phyloP scores from a whole-genome alignment of 2,329 filamentous ascomycete species.

The Xylariaceae sp. region DNA sequence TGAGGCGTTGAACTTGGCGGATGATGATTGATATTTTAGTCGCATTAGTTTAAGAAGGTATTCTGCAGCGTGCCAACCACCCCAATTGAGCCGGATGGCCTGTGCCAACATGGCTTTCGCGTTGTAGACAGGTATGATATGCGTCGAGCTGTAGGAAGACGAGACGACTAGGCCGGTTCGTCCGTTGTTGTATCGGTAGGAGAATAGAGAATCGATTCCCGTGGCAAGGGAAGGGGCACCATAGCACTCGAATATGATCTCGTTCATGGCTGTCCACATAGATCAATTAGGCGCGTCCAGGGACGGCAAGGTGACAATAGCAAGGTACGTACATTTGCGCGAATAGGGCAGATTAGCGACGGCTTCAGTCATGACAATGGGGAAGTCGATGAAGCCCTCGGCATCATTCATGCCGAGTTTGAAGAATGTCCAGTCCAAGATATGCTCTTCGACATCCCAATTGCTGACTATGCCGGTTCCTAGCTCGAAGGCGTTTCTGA shows the following conservation, averaged over 20 bases:
- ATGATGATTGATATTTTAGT: constrained; percentile 87
- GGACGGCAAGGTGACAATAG: neutral
- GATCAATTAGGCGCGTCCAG: constrained; percentile 11
- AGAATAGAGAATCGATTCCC: constrained; percentile 94
- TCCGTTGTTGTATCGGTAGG: constrained; percentile 87
- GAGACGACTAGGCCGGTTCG: constrained; percentile 82
- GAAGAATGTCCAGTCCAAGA: constrained; percentile 90
- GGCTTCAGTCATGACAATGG: constrained; percentile 92
- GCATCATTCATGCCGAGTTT: constrained; percentile 81
- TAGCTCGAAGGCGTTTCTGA: constrained; percentile 84
- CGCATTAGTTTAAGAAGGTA: constrained; percentile 85
- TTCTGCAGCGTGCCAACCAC: constrained; percentile 81
- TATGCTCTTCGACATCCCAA: constrained; percentile 95
- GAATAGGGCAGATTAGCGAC: constrained; percentile 88
- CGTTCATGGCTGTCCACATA: constrained; percentile 71
- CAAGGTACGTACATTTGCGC: constrained; percentile 64
- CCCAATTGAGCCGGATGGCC: constrained; percentile 89
- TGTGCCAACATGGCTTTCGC: constrained; percentile 78
- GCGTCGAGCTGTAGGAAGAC: constrained; percentile 88
- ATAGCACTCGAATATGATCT: constrained; percentile 96
- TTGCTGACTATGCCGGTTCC: constrained; percentile 90
- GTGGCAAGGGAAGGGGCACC: constrained; percentile 83
- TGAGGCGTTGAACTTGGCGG: constrained; percentile 75
- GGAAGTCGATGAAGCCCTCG: constrained; percentile 71
- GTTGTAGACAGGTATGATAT: constrained; percentile 89